A percentile compares a stretch with the other conserved stretches of the same genome.
Evolutionary conservation across 768 basidiomycete species (phyloP).

Genomic region (Lactifluus subvellereus): DNA sequence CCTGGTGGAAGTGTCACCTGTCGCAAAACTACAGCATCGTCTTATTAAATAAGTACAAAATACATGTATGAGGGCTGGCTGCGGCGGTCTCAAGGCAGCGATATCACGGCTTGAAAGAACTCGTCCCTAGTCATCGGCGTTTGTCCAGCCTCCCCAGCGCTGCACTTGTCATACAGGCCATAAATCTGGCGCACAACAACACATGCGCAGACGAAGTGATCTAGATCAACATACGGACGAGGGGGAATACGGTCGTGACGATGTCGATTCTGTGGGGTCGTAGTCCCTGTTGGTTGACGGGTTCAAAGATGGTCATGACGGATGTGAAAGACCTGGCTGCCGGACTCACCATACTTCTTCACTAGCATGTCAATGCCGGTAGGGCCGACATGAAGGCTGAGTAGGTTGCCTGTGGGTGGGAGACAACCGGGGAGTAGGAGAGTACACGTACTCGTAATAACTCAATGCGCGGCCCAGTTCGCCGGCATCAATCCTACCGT

Average conservation of each 20-base stretch:
- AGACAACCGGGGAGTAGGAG: background rate
- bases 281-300: background rate
- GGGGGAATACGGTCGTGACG: background rate
- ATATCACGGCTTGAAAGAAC: slow-evolving; percentile 2
- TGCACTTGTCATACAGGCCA: background rate
- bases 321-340: background rate
- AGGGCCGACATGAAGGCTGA: slow-evolving; percentile 7
- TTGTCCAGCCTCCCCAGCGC: background rate
- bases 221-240: background rate
- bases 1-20: no score
- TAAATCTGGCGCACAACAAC: slow-evolving; percentile 5
- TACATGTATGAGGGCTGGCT: background rate
- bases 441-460: slow-evolving; percentile 4
- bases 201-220: slow-evolving; percentile 12
- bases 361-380: background rate
- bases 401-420: background rate
- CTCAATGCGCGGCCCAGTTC: slow-evolving; percentile 2
- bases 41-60: background rate
- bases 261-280: background rate
- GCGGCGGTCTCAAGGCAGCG: slow-evolving; percentile 12
- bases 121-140: slow-evolving; percentile 1
- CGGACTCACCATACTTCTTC: slow-evolving; percentile 11
- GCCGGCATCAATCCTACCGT: background rate
- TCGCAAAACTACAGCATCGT: no score
- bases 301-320: background rate